A percentile compares a stretch with the other conserved stretches of the same genome.
These are phyloP conservation scores for Aspergillus thermomutatus DNA, from an alignment of 2,329 filamentous ascomycete species.

Conservation along the genomic window DNA sequence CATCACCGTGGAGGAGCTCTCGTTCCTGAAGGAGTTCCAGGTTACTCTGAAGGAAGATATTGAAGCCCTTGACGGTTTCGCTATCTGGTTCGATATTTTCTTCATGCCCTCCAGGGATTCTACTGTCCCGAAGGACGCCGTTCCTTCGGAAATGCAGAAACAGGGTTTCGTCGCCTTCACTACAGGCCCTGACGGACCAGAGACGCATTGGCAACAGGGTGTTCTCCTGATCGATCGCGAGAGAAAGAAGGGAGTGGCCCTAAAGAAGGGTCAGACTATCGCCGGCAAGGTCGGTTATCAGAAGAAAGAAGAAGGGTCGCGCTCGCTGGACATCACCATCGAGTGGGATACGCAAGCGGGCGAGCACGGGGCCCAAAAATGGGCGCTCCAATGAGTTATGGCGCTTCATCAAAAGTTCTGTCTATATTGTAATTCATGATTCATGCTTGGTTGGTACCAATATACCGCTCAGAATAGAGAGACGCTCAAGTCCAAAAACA, in stretches of 20 bases:
- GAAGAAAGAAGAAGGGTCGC: slow-evolving; percentile 66
- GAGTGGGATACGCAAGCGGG: slow-evolving; percentile 55
- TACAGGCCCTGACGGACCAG: slow-evolving; percentile 71
- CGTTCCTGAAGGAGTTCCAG: slow-evolving; percentile 68
- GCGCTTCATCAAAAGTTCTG: slow-evolving; percentile 9
- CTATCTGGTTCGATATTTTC: slow-evolving; percentile 93
- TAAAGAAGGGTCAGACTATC: slow-evolving; percentile 57
- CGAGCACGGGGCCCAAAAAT: slow-evolving; percentile 40
- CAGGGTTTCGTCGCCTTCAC: slow-evolving; percentile 74
- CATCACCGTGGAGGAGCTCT: slow-evolving; percentile 67
- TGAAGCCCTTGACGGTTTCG: slow-evolving; percentile 76
- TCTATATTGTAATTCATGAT: slow-evolving; percentile 7
- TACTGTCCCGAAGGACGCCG: slow-evolving; percentile 53
- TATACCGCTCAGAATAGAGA: background rate
- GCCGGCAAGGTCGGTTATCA: slow-evolving; percentile 67
- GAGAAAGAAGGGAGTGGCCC: slow-evolving; percentile 45
- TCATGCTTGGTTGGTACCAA: slow-evolving; percentile 1
- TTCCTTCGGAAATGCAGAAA: slow-evolving; percentile 58
- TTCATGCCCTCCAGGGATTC: slow-evolving; percentile 64
- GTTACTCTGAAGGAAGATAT: slow-evolving; percentile 60
- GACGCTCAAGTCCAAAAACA: background rate
- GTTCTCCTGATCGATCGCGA: slow-evolving; percentile 65
- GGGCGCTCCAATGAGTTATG: slow-evolving; percentile 36
- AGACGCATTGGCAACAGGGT: slow-evolving; percentile 90
- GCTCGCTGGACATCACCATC: slow-evolving; percentile 63